Conservation (phyloP, 345 rosid genomes). For the Viola odorata region DNA sequence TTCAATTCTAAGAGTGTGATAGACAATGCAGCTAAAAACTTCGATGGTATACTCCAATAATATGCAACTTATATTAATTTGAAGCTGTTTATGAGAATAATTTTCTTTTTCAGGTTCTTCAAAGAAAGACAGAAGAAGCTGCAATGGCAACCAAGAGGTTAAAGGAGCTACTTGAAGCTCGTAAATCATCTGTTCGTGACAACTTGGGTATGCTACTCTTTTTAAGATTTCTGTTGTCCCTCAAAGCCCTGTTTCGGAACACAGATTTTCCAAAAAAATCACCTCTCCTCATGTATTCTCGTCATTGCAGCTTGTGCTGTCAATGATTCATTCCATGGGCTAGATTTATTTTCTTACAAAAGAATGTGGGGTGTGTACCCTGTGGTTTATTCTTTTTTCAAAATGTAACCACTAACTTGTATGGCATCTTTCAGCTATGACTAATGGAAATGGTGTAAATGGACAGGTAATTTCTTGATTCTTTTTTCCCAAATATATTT, state of each 20-base stretch:
- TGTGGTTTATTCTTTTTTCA: background rate
- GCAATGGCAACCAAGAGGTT: conserved; percentile 97
- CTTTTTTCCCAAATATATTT: background rate
- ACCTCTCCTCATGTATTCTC: background rate
- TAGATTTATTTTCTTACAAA: conserved; percentile 9
- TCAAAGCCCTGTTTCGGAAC: conserved; percentile 1
- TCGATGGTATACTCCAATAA: background rate
- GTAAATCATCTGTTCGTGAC: conserved; percentile 82
- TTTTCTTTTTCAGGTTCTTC: conserved; percentile 72
- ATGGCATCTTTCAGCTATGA: conserved; percentile 44
- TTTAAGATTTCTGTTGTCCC: background rate
- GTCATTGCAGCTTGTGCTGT: conserved; percentile 1
- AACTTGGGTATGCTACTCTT: conserved; percentile 40
- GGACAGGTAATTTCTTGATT: conserved; percentile 59
- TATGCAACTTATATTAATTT: background rate
- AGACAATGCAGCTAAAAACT: background rate
- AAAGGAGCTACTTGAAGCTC: conserved; percentile 95
- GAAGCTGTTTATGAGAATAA: background rate
- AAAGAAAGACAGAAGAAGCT: conserved; percentile 98
- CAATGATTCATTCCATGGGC: conserved; percentile 7
- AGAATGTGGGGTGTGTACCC: conserved; percentile 3
- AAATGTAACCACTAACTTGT: conserved; percentile 27
- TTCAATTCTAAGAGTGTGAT: background rate
- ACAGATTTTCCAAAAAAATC: conserved; percentile 7
- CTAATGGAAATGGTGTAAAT: conserved; percentile 69